Percentiles rank a stretch among this genome's conserved stretches.
Evolutionary conservation across 129 eudicot species (phyloP).

Genomic region (Escallonia rubra): DNA sequence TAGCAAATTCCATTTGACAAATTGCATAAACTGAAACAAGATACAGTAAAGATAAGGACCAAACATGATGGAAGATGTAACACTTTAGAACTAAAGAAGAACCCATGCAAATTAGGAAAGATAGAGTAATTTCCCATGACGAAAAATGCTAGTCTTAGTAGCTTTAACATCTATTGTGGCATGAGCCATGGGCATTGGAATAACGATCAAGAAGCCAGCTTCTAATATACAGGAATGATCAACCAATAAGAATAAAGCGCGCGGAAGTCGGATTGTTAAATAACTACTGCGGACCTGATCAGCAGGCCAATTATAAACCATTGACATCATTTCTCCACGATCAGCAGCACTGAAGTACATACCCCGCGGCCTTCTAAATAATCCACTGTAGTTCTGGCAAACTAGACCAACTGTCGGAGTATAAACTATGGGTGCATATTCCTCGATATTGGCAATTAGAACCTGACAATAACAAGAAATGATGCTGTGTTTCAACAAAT

Average conservation of each 20-base stretch:
- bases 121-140: too few relatives aligned
- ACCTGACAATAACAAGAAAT: constrained; percentile 43
- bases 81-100: too few relatives aligned
- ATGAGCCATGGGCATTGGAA: background rate
- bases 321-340: constrained; percentile 99
- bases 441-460: constrained; percentile 85
- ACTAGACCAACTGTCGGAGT: constrained; percentile 99
- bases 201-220: background rate
- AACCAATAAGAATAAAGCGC: background rate
- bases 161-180: too few relatives aligned
- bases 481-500: background rate
- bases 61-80: too few relatives aligned
- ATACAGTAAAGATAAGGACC: too few relatives aligned
- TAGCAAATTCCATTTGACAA: too few relatives aligned
- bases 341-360: constrained; percentile 94
- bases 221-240: constrained; percentile 6
- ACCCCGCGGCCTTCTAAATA: constrained; percentile 96
- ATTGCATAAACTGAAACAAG: too few relatives aligned
- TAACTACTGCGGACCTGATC: constrained; percentile 59
- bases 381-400: constrained; percentile 92
- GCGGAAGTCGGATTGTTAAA: background rate
- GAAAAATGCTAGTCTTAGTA: too few relatives aligned
- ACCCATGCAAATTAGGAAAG: too few relatives aligned
- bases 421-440: constrained; percentile 95
- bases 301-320: constrained; percentile 99